These are phyloP conservation scores for Tolypocladium amazonense DNA, from an alignment of 2,329 filamentous ascomycete genomes.

Conservation along the genomic window DNA sequence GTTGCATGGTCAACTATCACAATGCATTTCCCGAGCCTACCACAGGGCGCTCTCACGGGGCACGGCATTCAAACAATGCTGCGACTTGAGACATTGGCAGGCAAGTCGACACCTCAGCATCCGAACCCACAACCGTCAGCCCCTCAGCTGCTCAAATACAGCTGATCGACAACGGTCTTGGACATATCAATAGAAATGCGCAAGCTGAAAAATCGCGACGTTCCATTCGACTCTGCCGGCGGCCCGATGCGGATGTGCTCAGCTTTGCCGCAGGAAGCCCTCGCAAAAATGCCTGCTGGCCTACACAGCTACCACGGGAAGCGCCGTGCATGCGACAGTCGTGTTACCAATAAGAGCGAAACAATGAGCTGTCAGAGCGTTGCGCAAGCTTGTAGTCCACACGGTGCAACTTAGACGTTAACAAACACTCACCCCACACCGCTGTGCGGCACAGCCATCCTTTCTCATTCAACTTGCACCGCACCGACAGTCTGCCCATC, in stretches of 20 bases:
- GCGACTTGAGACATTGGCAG: not conserved
- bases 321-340: not conserved
- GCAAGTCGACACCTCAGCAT: not conserved
- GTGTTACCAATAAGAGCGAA: not conserved
- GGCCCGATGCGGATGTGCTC: not conserved
- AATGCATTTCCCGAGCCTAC: not conserved
- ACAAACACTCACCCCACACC: not conserved
- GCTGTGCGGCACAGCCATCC: not conserved
- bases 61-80: not conserved
- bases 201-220: not conserved
- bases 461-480: not conserved
- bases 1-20: not conserved
- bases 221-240: not conserved
- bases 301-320: not conserved
- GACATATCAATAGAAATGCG: not conserved
- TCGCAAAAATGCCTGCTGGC: not conserved
- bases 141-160: not conserved
- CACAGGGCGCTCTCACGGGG: not conserved
- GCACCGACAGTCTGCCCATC: not conserved
- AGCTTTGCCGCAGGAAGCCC: not conserved
- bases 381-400: not conserved
- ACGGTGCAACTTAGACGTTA: not conserved
- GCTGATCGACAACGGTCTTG: not conserved
- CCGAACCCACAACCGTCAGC: not conserved
- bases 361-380: not conserved